Conservation (phyloP, 2,329 filamentous ascomycete genomes). For the Trichoderma sp. region DNA sequence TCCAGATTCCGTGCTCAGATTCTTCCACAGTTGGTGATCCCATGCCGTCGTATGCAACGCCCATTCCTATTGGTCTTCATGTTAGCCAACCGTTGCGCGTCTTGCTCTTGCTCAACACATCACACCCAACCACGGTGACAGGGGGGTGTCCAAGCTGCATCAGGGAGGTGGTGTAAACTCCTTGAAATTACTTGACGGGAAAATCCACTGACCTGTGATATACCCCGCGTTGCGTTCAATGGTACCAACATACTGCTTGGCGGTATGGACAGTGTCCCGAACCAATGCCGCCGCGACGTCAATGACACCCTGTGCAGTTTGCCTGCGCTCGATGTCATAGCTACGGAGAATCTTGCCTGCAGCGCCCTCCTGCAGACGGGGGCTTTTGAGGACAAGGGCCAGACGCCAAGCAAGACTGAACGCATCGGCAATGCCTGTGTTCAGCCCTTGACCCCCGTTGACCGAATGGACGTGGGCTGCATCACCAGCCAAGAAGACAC, state of each 20-base stretch:
- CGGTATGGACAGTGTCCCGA: constrained; percentile 43
- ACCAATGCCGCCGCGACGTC: constrained; percentile 47
- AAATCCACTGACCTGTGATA: constrained; percentile 41
- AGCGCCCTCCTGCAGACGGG: constrained; percentile 25
- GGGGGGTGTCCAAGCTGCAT: not conserved
- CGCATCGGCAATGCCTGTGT: constrained; percentile 57
- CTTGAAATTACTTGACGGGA: not conserved
- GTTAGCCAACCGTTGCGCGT: not conserved
- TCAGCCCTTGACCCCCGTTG: constrained; percentile 57
- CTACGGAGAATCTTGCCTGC: constrained; percentile 37
- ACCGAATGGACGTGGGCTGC: constrained; percentile 57
- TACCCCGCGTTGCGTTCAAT: constrained; percentile 49
- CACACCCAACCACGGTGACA: not conserved
- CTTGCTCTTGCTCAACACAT: not conserved
- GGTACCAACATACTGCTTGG: constrained; percentile 46
- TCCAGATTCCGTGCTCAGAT: constrained; percentile 38
- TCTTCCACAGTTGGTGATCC: constrained; percentile 36
- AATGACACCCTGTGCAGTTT: constrained; percentile 45
- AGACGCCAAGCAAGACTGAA: constrained; percentile 56
- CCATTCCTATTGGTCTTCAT: constrained; percentile 35
- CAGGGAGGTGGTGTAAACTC: not conserved
- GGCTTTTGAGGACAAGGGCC: constrained; percentile 29
- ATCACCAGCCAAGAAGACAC: constrained; percentile 54
- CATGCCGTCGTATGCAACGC: constrained; percentile 39
- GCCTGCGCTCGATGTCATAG: constrained; percentile 45